Evolutionary conservation across 2,329 filamentous ascomycete species (phyloP).

Genomic region (Penicillium janthinellum): DNA sequence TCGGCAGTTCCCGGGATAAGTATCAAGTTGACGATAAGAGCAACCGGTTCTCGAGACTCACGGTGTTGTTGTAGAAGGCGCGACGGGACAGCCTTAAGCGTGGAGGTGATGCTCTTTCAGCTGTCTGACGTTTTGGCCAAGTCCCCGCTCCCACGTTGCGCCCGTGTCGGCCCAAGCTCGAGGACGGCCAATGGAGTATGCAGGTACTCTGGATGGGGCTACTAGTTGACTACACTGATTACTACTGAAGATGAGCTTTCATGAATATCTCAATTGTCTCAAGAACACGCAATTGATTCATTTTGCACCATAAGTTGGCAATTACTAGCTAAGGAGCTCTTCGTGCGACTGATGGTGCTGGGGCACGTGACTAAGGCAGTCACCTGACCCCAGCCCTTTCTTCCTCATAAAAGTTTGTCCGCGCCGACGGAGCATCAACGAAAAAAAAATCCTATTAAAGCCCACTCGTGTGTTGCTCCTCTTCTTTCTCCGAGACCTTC

Average conservation of each 20-base stretch:
- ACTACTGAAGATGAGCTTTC: too few species aligned
- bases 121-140: conserved; percentile 26
- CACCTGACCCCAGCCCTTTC: background rate
- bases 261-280: background rate
- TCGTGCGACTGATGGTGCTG: background rate
- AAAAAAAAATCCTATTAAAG: conserved; percentile 28
- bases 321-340: too few species aligned
- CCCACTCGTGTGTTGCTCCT: conserved; percentile 1
- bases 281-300: background rate
- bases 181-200: background rate
- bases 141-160: conserved; percentile 9
- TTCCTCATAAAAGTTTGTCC: conserved; percentile 23
- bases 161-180: conserved; percentile 1
- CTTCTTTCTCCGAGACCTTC: conserved; percentile 7
- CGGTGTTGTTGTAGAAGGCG: conserved; percentile 8
- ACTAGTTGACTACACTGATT: background rate
- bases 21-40: background rate
- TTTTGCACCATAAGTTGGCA: background rate
- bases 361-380: conserved; percentile 3
- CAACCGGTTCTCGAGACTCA: background rate
- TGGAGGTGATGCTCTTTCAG: conserved; percentile 20
- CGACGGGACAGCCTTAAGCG: conserved; percentile 22
- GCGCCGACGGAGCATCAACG: conserved; percentile 22
- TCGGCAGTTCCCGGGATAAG: background rate
- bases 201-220: conserved; percentile 1